phyloP scores from a whole-genome alignment of 129 eudicot species.

The Silybum marianum region DNA sequence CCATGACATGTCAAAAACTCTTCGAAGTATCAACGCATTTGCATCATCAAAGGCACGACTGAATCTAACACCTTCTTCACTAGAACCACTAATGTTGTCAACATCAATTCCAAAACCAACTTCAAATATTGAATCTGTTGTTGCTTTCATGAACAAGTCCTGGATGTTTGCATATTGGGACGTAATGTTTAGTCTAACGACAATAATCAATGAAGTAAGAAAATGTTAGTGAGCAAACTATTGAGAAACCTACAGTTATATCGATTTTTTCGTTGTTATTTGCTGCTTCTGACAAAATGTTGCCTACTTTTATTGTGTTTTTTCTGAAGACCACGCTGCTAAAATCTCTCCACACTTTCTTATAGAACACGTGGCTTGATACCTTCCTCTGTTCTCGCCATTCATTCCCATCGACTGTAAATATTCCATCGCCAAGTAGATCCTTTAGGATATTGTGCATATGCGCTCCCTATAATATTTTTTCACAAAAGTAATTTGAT shows the following conservation, averaged over 20 bases:
- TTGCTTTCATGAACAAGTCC: conserved; percentile 64
- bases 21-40: conserved; percentile 34
- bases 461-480: not conserved
- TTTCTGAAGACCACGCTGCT: not conserved
- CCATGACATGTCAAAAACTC: conserved; percentile 51
- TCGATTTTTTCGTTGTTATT: not conserved
- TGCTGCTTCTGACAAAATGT: not conserved
- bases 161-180: not conserved
- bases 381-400: conserved; percentile 66
- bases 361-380: conserved; percentile 52
- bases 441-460: not conserved
- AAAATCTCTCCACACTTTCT: conserved; percentile 46
- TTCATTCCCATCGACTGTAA: conserved; percentile 57
- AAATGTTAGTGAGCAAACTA: not conserved
- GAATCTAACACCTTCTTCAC: conserved; percentile 11
- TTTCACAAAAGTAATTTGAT: not conserved
- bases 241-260: conserved; percentile 16
- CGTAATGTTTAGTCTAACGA: not conserved
- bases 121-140: conserved; percentile 32
- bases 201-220: not conserved
- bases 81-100: not conserved
- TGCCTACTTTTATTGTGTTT: not conserved
- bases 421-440: conserved; percentile 23
- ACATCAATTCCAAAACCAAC: not conserved
- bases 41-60: conserved; percentile 57